These are phyloP conservation scores for Penicillium chermesinum DNA, from an alignment of 495 filamentous ascomycete genomes.

Conservation along the genomic window DNA sequence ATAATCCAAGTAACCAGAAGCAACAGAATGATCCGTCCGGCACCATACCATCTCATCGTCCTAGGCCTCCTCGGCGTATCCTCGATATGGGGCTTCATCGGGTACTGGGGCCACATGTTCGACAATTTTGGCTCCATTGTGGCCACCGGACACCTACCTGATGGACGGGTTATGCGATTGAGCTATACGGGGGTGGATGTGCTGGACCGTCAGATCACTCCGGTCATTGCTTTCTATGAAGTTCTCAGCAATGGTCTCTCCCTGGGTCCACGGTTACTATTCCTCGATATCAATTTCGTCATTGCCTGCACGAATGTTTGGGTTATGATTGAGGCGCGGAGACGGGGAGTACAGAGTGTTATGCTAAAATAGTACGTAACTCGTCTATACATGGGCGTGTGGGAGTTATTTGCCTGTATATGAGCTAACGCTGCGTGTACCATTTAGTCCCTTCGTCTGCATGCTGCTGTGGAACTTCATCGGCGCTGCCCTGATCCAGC, in stretches of 20 bases:
- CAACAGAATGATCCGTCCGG: background rate
- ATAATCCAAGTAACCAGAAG: too few species aligned
- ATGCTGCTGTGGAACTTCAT: background rate
- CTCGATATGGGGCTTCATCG: background rate
- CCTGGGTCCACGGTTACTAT: background rate
- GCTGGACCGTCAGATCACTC: background rate
- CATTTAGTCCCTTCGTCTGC: background rate
- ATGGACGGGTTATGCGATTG: background rate
- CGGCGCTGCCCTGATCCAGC: background rate
- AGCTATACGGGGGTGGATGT: background rate
- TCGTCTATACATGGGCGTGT: background rate
- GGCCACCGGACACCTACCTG: background rate
- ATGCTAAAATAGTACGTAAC: background rate
- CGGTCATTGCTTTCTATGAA: background rate
- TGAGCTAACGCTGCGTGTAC: background rate
- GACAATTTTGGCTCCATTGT: background rate
- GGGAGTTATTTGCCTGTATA: too few species aligned
- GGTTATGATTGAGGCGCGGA: background rate
- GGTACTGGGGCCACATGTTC: background rate
- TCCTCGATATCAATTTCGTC: background rate
- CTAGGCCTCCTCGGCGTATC: background rate
- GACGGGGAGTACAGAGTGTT: background rate
- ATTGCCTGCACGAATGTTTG: background rate
- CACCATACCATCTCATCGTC: background rate
- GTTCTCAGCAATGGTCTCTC: background rate